Evolutionary conservation across 2,329 filamentous ascomycete genomes (phyloP), one percentile per base, ranked within the genome.

Genomic region (Neoascochyta sp.): DNA sequence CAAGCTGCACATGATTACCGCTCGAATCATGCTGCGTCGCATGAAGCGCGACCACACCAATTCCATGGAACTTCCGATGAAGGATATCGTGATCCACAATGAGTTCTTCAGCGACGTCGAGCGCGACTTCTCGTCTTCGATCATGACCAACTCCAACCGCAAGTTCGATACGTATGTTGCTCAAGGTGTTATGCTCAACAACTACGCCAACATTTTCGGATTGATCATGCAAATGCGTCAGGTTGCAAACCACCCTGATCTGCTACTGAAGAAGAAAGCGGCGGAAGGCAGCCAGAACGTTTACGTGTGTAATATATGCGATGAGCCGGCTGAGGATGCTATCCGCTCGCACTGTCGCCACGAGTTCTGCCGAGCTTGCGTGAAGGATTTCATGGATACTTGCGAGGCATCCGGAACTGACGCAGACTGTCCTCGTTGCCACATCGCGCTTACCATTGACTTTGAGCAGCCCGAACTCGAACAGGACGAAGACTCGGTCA

Each of bases 151-250:
- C 56, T 83, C 86, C 6, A 78, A 82, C 36, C 83, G 92, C 39
- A 81, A 88, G 50, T 98, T 96, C 47, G 86, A 96, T 55, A 96
- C 89, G 0, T 98, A 96, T 47, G 92, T 96, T 20, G 83, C 87
- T 11, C 86, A 88, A 43, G 89, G 88, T 68, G 90, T 96, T 12
- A 79, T 98, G 64, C 75, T 98, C 29, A 73, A 96, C 71, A 62
- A 62, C 59, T 96, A 96, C 50, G 92, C 92, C 68, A 98, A 98
- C 61, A 96, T 98, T 45, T 98, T 98, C 53, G 90, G 89, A 56
- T 75, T 98, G 32, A 95, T 98, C 56, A 96, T 96, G 87, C 89
- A 95, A 63, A 96, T 98, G 90, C 83, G 92, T 32, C 92, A 98
- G 67, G 86, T 95, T 15, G 88, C 92, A 6, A 92, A 98, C 47